phyloP scores from a whole-genome alignment of 495 filamentous ascomycete species.

The Collariella sp. region DNA sequence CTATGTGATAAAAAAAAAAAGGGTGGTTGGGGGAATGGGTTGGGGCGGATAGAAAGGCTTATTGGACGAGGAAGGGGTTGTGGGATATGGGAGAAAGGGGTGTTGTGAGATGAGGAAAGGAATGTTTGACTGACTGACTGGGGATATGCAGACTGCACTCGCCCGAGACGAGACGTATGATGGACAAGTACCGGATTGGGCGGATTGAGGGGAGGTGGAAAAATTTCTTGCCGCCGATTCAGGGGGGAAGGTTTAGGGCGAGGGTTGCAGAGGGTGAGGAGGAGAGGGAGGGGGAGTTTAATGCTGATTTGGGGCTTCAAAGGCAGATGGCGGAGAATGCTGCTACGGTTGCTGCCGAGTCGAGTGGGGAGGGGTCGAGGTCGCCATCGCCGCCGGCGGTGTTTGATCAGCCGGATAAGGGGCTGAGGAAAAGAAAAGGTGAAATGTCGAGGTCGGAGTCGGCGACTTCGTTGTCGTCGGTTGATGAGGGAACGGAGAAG shows the following conservation, averaged over 20 bases:
- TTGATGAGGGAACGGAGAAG: constrained; percentile 33
- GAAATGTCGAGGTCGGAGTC: constrained; percentile 25
- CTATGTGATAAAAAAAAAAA: no score
- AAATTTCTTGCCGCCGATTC: constrained; percentile 88
- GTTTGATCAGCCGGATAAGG: constrained; percentile 51
- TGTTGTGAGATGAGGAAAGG: no score
- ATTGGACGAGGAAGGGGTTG: no score
- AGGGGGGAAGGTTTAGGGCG: constrained; percentile 74
- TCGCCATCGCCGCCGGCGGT: constrained; percentile 57
- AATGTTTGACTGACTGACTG: no score
- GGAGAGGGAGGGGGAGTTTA: constrained; percentile 32
- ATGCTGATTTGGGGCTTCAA: constrained; percentile 38
- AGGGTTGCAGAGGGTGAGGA: constrained; percentile 22
- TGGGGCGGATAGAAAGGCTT: no score
- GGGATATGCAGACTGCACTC: constrained; percentile 82
- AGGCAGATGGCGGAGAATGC: constrained; percentile 11
- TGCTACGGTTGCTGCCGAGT: constrained; percentile 17
- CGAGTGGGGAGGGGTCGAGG: constrained; percentile 40
- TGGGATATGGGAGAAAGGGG: no score
- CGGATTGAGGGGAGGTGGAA: constrained; percentile 71
- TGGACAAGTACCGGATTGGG: constrained; percentile 79
- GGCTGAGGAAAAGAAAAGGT: constrained; percentile 7
- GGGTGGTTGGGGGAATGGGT: no score
- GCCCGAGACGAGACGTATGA: constrained; percentile 60
- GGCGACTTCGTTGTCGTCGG: constrained; percentile 35